Base-by-base conservation (phyloP, 108 stramenopile species). In the Cyclotella choctawhatcheeana region DNA sequence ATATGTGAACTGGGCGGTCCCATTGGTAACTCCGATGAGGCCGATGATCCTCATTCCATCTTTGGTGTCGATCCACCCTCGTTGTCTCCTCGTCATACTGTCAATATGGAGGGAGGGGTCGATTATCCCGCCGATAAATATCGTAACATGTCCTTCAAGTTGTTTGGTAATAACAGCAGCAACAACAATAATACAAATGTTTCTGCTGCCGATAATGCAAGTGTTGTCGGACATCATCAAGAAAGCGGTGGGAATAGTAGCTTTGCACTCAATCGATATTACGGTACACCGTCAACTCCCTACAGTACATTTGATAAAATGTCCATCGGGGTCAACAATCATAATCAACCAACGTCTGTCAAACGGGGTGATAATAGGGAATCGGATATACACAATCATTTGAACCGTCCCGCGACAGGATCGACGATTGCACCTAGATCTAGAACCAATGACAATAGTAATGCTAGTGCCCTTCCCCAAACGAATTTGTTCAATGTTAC, bases 1-100 rank as follows among this genome's bases (percentile, higher is more conserved):
- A 73, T 97, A 21, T 92, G 92, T 68, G 85, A 95, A 68, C 61
- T 97, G 51, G 97, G 97, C 14, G 82, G 64, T 7, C 85, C 76
- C 0, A 22, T 29, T 24, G 69, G 40, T 13, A 73, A 40, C 55
- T 31, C 64, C 0, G 70, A 76, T 54, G 81, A 63, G 52, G 78
- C 59, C 20, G 78, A 79, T 51, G 92, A 93, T 51, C 88, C 89
- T 21, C 74, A 81, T n/a, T 60, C 75, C 1, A 74, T 90, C 29
- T 93, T 93, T 76, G 91, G 91, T 21, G 86, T 88, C 3, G 54
- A 69, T 32, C 84, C 88, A 12, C 74, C 44, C 37, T 58, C 58
- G 32, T 76, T 55, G 61, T 83, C 74, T 12, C 64, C 47, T 69
- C 79, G 62, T 65, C 74, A 60, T 35, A 55, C n/a, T 2, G 63